Conservation (phyloP, 2,329 filamentous ascomycete species). For the Xenoacremonium recifei region DNA sequence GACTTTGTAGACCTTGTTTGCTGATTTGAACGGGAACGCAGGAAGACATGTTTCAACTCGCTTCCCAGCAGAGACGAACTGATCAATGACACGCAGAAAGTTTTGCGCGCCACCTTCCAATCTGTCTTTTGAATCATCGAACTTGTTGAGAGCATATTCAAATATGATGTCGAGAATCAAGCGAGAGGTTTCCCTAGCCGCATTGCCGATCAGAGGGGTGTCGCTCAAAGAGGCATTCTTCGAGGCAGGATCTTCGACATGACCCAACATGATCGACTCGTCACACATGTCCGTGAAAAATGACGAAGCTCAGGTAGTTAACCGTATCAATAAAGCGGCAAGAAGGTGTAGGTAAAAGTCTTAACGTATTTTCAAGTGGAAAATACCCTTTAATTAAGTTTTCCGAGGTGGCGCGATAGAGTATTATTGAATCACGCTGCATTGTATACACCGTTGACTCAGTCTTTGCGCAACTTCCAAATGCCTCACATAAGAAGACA, state of each 20-base stretch:
- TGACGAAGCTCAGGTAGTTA: neutral
- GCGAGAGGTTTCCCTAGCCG: constrained; percentile 3
- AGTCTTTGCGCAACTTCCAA: too few species aligned
- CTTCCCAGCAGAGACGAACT: constrained; percentile 18
- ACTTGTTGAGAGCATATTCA: constrained; percentile 22
- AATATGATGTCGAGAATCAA: constrained; percentile 22
- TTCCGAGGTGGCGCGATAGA: too few species aligned
- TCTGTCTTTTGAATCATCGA: constrained; percentile 16
- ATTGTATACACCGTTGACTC: too few species aligned
- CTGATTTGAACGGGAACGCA: constrained; percentile 33
- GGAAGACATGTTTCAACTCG: constrained; percentile 26
- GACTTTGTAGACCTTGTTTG: constrained; percentile 33
- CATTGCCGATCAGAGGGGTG: neutral
- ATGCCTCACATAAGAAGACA: neutral
- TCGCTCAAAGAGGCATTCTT: neutral
- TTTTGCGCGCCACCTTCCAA: constrained; percentile 11
- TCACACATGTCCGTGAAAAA: neutral
- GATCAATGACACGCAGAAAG: constrained; percentile 21
- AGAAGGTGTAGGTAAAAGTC: neutral
- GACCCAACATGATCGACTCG: neutral
- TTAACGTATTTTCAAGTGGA: neutral
- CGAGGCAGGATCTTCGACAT: neutral
- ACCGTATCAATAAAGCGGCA: neutral
- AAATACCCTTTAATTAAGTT: too few species aligned
- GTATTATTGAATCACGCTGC: too few species aligned